These are phyloP conservation scores for Entomortierella parvispora DNA, from an alignment of 192 early-diverging fungal genomes.

Conservation along the genomic window DNA sequence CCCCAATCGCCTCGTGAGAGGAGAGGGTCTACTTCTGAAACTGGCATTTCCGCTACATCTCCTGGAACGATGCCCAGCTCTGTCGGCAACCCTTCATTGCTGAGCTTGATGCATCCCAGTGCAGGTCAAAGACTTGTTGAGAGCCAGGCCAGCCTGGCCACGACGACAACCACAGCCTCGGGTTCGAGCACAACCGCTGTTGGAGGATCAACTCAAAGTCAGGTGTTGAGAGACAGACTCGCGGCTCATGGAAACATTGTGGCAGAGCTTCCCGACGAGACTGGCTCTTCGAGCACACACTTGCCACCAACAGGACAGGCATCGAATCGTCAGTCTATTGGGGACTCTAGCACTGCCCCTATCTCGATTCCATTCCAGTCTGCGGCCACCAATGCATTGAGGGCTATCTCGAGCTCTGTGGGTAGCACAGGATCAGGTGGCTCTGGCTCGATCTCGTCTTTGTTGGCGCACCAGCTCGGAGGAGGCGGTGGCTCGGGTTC, in stretches of 20 bases:
- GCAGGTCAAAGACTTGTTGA: background rate
- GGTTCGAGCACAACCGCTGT: background rate
- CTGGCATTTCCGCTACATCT: background rate
- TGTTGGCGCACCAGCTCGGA: slow-evolving; percentile 36
- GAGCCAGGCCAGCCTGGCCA: background rate
- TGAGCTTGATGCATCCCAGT: slow-evolving; percentile 12
- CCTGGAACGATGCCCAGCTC: slow-evolving; percentile 1
- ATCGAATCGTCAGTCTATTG: slow-evolving; percentile 16
- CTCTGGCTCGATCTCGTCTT: slow-evolving; percentile 36
- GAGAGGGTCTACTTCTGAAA: background rate
- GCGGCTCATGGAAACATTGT: no score
- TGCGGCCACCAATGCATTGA: slow-evolving; percentile 36
- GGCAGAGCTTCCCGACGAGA: no score
- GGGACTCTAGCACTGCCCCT: slow-evolving; percentile 13
- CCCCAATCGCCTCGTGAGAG: background rate
- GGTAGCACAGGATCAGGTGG: slow-evolving; percentile 48
- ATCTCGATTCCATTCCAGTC: slow-evolving; percentile 48
- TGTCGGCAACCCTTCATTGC: slow-evolving; percentile 6
- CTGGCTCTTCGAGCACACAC: background rate
- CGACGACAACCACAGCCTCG: background rate
- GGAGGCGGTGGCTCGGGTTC: background rate
- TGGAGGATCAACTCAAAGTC: background rate
- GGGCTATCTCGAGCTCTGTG: slow-evolving; percentile 47
- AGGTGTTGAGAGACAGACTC: background rate
- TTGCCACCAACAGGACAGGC: slow-evolving; percentile 21